Base-by-base conservation (phyloP, 257 asterid species). In the Craterostigma plantagineum region DNA sequence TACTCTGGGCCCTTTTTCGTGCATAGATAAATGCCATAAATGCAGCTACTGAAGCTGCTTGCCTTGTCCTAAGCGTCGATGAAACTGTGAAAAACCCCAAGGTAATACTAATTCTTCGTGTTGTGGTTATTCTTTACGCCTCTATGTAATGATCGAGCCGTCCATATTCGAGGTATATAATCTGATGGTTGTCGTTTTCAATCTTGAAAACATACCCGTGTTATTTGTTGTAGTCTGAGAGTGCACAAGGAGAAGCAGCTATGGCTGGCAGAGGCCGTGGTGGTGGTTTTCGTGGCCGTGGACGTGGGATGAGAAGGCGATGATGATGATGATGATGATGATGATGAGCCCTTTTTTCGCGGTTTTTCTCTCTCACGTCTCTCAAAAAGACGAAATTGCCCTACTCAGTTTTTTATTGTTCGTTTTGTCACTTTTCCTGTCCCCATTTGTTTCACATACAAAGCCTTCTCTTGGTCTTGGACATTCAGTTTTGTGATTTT, bases 241-340 rank as follows among this genome's bases (percentile, higher is more conserved):
- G 99, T 64, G 95, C 99, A 34, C 95, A 90, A 69, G 99, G 99
- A 55, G 99, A 79, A 43, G 99, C 95, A 35, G 93, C 94, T 2
- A 79, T 79, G 1, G 65, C 71, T 35, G 64, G 66, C 33, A 76
- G 66, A 40, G 53, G 57, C 43, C 68, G 90, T 2, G 30, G 30
- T 23, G 65, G 72, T 35, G 64, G 66, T 33, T 2, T 2, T 23
- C 68, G 90, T 9, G 87, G 94, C 11, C 92, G 91, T 54, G 92
- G 83, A 1, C 70, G 93, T 55, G 97, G 95, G 54, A 90, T 90
- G 95, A 59, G 95, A 56, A 76, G 99, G 61, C 63, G 81, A 65
- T 77, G 43, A 47, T 2, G 4, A 2, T 23, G 2, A 23, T n/a
- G n/a, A n/a, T n/a, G n/a, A n/a, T n/a, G n/a, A n/a, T n/a, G n/a